These are phyloP conservation scores for Ophiostoma perfectum DNA, from an alignment of 2,329 filamentous ascomycete genomes.

Conservation along the genomic window DNA sequence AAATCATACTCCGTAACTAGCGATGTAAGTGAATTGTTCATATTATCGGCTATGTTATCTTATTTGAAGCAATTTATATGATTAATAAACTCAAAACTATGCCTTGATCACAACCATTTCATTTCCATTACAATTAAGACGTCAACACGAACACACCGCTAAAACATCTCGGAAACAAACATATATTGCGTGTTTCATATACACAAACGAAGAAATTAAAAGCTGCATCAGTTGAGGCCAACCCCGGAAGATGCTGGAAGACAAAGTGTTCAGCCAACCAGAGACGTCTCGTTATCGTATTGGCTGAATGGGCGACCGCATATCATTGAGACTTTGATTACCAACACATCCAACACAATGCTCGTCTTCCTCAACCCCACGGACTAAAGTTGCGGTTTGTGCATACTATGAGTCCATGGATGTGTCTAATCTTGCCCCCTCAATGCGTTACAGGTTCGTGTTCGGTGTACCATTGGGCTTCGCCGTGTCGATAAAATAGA, in stretches of 20 bases:
- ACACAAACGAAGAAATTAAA: neutral
- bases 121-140: neutral
- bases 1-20: no score
- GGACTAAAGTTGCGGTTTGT: neutral
- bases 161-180: neutral
- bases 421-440: neutral
- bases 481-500: slow-evolving; percentile 2
- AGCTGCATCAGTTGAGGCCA: neutral
- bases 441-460: slow-evolving; percentile 1
- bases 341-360: neutral
- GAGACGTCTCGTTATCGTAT: neutral
- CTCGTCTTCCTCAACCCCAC: neutral
- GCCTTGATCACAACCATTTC: no score
- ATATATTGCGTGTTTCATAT: neutral
- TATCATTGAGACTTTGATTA: neutral
- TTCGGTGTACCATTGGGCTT: neutral
- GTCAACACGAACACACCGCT: neutral
- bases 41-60: no score
- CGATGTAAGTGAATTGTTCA: no score
- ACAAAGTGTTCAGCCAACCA: neutral
- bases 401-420: neutral
- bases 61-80: no score
- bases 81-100: no score
- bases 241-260: neutral
- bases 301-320: neutral